Conservation (phyloP, 345 rosid genomes). For the Rubroshorea leprosula region DNA sequence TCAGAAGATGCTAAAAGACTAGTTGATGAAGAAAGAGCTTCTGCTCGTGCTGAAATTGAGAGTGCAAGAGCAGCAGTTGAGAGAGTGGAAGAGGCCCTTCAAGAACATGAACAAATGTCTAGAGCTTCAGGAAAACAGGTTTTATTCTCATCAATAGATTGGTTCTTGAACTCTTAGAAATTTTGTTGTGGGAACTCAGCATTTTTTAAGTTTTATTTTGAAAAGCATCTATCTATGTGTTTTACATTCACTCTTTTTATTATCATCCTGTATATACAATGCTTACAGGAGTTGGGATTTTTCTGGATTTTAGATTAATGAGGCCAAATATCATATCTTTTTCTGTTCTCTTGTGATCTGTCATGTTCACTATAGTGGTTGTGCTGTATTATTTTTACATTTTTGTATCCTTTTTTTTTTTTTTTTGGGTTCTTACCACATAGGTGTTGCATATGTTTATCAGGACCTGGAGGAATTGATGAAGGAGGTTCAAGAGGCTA, state of each 20-base stretch:
- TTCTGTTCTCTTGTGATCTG: neutral
- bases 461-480: conserved; percentile 87
- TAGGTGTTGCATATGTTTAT: conserved; percentile 17
- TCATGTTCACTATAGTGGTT: neutral
- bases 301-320: conserved; percentile 3
- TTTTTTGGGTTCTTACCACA: neutral
- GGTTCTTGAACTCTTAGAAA: neutral
- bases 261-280: neutral
- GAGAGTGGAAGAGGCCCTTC: conserved; percentile 93
- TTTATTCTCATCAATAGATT: conserved; percentile 6
- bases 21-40: conserved; percentile 77
- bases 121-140: conserved; percentile 53
- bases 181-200: neutral
- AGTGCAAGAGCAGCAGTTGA: conserved; percentile 93
- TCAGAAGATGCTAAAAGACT: conserved; percentile 65
- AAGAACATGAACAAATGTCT: conserved; percentile 71
- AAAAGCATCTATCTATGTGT: neutral
- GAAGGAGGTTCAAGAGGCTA: conserved; percentile 99
- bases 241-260: neutral
- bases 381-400: no score
- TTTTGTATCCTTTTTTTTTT: conserved; percentile 11
- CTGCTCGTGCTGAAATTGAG: conserved; percentile 94
- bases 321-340: conserved; percentile 2
- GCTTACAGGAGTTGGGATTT: neutral
- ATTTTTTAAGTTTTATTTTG: neutral